Base-by-base conservation (phyloP, 1,139 yeast genomes). In the Blastobotrys petasosporus region DNA sequence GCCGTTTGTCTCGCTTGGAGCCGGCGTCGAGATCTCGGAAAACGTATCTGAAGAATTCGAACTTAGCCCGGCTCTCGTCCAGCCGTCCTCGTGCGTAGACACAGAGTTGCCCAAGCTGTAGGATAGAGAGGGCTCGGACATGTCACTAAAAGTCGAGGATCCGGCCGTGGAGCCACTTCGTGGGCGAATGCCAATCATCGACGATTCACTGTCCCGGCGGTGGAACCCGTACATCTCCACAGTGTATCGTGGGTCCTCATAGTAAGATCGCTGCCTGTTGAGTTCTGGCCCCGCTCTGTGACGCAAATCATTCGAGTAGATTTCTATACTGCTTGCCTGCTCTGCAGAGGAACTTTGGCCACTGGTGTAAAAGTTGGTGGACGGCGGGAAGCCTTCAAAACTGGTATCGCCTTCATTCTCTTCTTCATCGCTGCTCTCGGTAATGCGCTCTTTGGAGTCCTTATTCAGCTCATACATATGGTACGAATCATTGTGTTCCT, bases 21-120 rank as follows among this genome's bases (percentile, higher is more conserved):
- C 41, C n/a, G 58, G 58, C 7, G 58, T 54, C 1, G 56, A 49
- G 11, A 54, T 20, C 34, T 54, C 58, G n/a, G 56, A 51, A 38
- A 43, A 51, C 29, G 56, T 50, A 36, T 50, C 52, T 12, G 30
- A 23, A 7, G 39, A 7, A 10, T 17, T 37, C 2, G 39, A 20
- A 20, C 20, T n/a, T 12, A 25, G 2, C 52, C 45, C 35, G 38
- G 36, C 31, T 43, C 37, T 34, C 39, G 50, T 13, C 25, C 33
- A 25, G 25, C 17, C 32, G 38, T 13, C 25, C 9, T 17, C 15
- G 16, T 36, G 32, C 34, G 42, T 12, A 16, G 34, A 15, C 29
- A 13, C 8, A 17, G 40, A 33, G 17, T 12, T n/a, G 10, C 32
- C 35, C 20, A 8, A 10, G 11, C 32, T 20, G 28, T 32, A 42